Conservation (phyloP, 1,284 basidiomycete species). For the Cutaneotrichosporon spelunceum region DNA sequence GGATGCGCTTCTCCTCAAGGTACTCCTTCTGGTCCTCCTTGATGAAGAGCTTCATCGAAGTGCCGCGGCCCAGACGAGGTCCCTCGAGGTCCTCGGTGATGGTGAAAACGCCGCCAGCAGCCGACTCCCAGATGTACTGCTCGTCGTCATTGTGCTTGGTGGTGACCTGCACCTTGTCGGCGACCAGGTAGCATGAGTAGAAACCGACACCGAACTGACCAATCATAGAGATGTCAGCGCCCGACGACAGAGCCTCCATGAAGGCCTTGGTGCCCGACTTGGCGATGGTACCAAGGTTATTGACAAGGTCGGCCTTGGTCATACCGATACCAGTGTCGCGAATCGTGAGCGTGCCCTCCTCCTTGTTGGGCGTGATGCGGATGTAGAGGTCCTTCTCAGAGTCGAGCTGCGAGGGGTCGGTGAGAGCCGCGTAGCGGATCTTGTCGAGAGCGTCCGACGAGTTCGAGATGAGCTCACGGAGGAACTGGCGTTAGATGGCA, state of each 20-base stretch:
- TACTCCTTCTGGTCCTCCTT: slow-evolving; percentile 99
- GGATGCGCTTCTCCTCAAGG: slow-evolving; percentile 98
- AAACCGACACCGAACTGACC: slow-evolving; percentile 87
- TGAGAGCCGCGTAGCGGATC: slow-evolving; percentile 83
- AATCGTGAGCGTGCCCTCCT: slow-evolving; percentile 86
- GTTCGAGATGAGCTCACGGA: slow-evolving; percentile 69
- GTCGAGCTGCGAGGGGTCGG: slow-evolving; percentile 83
- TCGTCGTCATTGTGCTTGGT: slow-evolving; percentile 99
- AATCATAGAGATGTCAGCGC: slow-evolving; percentile 85
- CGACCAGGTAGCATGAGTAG: slow-evolving; percentile 99
- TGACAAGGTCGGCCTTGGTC: slow-evolving; percentile 67
- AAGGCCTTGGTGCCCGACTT: slow-evolving; percentile 83
- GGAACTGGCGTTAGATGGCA: slow-evolving; percentile 14
- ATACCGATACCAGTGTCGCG: slow-evolving; percentile 98
- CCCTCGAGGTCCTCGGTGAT: slow-evolving; percentile 92
- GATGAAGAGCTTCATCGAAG: slow-evolving; percentile 89
- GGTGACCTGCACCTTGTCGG: slow-evolving; percentile 96
- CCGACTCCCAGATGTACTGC: slow-evolving; percentile 99
- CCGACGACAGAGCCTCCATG: slow-evolving; percentile 76
- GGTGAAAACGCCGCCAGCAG: slow-evolving; percentile 98
- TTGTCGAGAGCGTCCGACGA: slow-evolving; percentile 93
- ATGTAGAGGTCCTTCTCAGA: slow-evolving; percentile 85
- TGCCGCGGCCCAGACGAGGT: slow-evolving; percentile 88
- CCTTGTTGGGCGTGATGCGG: slow-evolving; percentile 90
- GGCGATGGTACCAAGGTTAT: slow-evolving; percentile 98